Evolutionary conservation across 208 protist species (phyloP), one percentile per base, ranked within the genome.

Genomic region (Tetramitus jugosus): DNA sequence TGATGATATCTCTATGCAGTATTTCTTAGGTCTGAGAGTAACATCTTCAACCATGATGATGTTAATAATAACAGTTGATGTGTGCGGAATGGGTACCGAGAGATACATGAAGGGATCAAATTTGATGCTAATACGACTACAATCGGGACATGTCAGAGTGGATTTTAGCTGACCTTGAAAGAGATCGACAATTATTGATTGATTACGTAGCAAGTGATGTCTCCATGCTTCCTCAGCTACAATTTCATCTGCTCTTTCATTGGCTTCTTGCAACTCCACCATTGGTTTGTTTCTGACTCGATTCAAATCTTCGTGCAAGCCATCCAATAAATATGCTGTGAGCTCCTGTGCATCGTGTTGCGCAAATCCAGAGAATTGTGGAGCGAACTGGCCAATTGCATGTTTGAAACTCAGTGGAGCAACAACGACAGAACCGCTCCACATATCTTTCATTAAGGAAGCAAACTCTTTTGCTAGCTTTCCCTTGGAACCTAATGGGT

Each of bases 261-360:
- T 82, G 26, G 62, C 86, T 13, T 87, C 93, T 53, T 74, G 33
- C 17, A 53, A 26, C 61, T 82, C 80, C 60, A 79, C 31, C 37
- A 60, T 60, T 52, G 39, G 77, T 60, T 82, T 80, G 2, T 62
- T 60, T 42, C n/a, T 40, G 0, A 64, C 81, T 35, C 84, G 62
- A 76, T 98, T 98, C 4, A 97, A 68, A 69, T 91, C 89, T 61
- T 92, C 89, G 79, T 98, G 94, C 67, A 97, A 76, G 4, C 84
- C 85, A 79, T 95, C 93, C n/a, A 96, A 80, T 20, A 96, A 79
- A 69, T 91, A 85, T 0, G 88, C 82, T 52, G 97, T 79, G 86
- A 96, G 92, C 77, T 96, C 93, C 74, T 94, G 93, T 6, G 91
- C 89, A 78, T 96, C 93, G 75, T 96, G 93, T 69, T 96, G 93